Base-by-base conservation (phyloP, 2,329 filamentous ascomycete genomes). In the Cordyceps tenuipes region DNA sequence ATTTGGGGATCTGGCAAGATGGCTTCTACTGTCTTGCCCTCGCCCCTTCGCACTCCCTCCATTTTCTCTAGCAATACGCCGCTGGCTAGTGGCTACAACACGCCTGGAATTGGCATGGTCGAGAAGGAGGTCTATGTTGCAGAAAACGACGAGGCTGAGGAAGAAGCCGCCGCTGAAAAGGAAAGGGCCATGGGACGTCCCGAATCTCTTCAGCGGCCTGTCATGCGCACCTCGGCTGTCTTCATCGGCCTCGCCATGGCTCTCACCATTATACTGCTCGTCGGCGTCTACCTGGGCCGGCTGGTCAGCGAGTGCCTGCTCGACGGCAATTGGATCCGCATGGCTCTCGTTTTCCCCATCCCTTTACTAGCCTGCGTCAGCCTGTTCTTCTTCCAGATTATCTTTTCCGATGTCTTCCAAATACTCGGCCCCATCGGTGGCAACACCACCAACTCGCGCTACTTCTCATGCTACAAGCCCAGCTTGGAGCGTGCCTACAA, bases 371-470 rank as follows among this genome's bases (percentile, higher is more conserved):
- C 75, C 34, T 63, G 65, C 54, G 65, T 67, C 47, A 66, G 59
- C 43, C 54, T 70, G 66, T 71, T 79, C 74, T 73, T 81, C 66
- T 80, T 79, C 64, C 76, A 73, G 51, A 69, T 72, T 53, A 70
- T 76, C 61, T 67, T 75, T 60, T 68, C 68, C 58, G 69, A 72
- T 49, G 23, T 76, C 3, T 75, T 75, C 63, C 74, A 82, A 63
- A 72, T 81, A 12, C 66, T 81, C n/a, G 79, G 79, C 0, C 79
- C 79, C 3, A 75, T 79, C 54, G 75, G 73, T 34, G 72, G 72
- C 36, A 65, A 77, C 31, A 71, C 69, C 60, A 71, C 68, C 23
- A 80, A 80, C 67, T 76, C 77, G 7, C 70, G 74, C 10, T 76
- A 72, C 66, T 79, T 77, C 67, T 77, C 77, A 5, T 66, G 73